A percentile compares a stretch with the other conserved stretches of the same genome.
These are phyloP conservation scores for Prunus kanzakura DNA, from an alignment of 306 rosid species.

Conservation along the genomic window DNA sequence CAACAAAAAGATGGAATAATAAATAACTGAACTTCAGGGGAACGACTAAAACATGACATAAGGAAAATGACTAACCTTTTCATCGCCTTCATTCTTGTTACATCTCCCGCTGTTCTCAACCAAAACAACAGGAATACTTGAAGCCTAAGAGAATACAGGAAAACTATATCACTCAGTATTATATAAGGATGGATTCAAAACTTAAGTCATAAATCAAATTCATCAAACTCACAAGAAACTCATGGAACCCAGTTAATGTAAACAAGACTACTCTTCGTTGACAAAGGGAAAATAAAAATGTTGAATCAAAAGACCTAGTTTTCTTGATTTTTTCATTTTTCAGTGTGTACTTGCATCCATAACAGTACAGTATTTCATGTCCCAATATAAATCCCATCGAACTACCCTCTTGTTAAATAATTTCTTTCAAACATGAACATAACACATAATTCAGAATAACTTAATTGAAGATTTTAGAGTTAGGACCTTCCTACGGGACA, in stretches of 20 bases:
- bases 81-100: conserved; percentile 74
- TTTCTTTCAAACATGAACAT: neutral
- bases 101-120: conserved; percentile 97
- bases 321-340: neutral
- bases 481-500: neutral
- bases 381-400: neutral
- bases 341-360: neutral
- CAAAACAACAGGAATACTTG: conserved; percentile 69
- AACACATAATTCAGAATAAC: neutral
- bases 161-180: neutral
- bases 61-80: conserved; percentile 61
- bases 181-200: neutral
- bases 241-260: neutral
- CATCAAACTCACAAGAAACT: neutral
- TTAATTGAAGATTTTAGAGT: neutral
- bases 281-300: neutral
- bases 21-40: neutral
- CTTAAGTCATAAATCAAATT: neutral
- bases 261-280: neutral
- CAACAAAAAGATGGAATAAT: conserved; percentile 13
- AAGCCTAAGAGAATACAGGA: conserved; percentile 41
- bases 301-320: neutral
- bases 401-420: neutral
- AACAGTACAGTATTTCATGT: neutral
- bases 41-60: neutral